Evolutionary conservation across 805 yeast genomes (phyloP), one percentile per base, ranked within the genome.

Genomic region (Suhomyces prunicola): DNA sequence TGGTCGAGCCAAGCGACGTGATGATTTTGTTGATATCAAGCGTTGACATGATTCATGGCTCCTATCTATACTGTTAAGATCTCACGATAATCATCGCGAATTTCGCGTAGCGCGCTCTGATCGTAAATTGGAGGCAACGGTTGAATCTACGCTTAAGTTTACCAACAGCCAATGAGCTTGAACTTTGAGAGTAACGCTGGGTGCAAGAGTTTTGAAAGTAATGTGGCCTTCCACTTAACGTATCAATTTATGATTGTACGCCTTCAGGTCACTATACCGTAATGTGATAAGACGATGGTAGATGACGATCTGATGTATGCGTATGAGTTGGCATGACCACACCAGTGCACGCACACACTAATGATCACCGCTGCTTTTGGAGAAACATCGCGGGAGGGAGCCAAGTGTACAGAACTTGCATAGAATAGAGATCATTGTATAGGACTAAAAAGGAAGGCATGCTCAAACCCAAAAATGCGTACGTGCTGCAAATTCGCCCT

Each of bases 1-100:
- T 84, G 2, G 76, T 54, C 0, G 89, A 85, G 23, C 69, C 39
- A 9, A 85, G 67, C 10, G 61, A 58, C 6, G 45, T 69, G 59
- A 47, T 41, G 26, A 58, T 48, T 47, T 57, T 56, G 42, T 55
- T 53, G 50, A 63, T 56, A 54, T 65, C 67, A 54, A 60, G 50
- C 6, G 60, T 48, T 26, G 48, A 47, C 54, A 51, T 51, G 23
- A 12, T 31, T n/a, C 46, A 42, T 42, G 46, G 46, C 31, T 12
- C 17, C 17, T 6, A 13, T 39, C 42, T 17, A 39, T 39, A 19
- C 24, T 39, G 42, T 17, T 19, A 8, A 17, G 19, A 17, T 36
- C 41, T 36, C 19, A 15, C 12, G 42, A 39, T 39, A 17, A 39
- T 39, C 42, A 17, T 39, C 36, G 36, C 36, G 36, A 33, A 33